These are phyloP conservation scores for Colletotrichum caudatum DNA, from an alignment of 2,329 filamentous ascomycete genomes.

Conservation along the genomic window DNA sequence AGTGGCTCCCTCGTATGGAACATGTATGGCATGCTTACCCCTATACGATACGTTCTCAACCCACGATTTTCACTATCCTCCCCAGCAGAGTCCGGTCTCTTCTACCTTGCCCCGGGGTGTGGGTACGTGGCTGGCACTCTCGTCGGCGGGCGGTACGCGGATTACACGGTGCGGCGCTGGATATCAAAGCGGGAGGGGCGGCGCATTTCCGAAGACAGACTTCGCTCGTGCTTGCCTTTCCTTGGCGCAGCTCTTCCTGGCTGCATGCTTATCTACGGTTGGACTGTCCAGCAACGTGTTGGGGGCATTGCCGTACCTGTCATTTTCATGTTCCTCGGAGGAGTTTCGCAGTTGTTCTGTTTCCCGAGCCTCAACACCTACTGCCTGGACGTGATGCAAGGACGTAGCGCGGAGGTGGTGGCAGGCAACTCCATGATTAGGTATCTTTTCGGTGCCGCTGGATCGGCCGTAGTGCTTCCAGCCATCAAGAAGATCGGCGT, in stretches of 20 bases:
- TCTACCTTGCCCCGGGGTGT: conserved; percentile 77
- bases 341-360: conserved; percentile 76
- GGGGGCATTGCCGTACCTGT: conserved; percentile 65
- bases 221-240: conserved; percentile 71
- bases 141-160: conserved; percentile 75
- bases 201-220: conserved; percentile 77
- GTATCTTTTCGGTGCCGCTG: conserved; percentile 79
- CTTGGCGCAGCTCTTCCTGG: conserved; percentile 69
- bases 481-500: conserved; percentile 80
- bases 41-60: conserved; percentile 78
- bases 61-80: conserved; percentile 74
- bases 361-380: conserved; percentile 77
- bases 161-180: conserved; percentile 71
- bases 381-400: conserved; percentile 41
- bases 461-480: conserved; percentile 78
- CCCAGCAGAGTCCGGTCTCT: conserved; percentile 74
- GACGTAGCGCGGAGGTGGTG: conserved; percentile 49
- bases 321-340: conserved; percentile 76
- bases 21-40: conserved; percentile 76
- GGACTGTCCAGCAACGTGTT: conserved; percentile 49
- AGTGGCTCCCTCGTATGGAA: conserved; percentile 76
- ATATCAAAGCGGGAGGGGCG: conserved; percentile 63
- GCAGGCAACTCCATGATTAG: conserved; percentile 84
- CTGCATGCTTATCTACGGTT: conserved; percentile 78
- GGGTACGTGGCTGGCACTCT: conserved; percentile 76